phyloP scores from a whole-genome alignment of 306 rosid species.

The Cucurbita maxima region DNA sequence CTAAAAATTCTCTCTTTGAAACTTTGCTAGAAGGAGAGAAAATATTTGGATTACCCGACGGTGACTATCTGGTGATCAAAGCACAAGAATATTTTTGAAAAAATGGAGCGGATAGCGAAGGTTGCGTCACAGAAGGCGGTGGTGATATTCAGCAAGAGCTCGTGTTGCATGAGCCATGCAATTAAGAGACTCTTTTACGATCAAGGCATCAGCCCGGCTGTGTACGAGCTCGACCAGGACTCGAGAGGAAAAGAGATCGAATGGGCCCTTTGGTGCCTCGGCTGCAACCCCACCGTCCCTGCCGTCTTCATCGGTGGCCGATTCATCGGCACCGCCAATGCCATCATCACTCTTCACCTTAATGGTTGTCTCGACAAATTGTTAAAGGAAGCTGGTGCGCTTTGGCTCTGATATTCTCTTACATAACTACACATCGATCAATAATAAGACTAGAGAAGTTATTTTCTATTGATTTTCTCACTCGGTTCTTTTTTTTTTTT shows the following conservation, averaged over 20 bases:
- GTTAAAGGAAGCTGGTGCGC: constrained; percentile 88
- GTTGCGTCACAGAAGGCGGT: constrained; percentile 75
- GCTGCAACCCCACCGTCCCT: constrained; percentile 80
- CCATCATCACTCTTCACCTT: constrained; percentile 80
- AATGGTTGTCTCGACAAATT: constrained; percentile 70
- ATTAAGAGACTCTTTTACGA: constrained; percentile 79
- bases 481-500: not conserved
- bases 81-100: not conserved
- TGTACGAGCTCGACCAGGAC: constrained; percentile 77
- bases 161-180: constrained; percentile 95
- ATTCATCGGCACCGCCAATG: constrained; percentile 70
- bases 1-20: not conserved
- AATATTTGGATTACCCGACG: not conserved
- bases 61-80: not conserved
- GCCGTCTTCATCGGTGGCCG: constrained; percentile 85
- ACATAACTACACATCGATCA: not conserved
- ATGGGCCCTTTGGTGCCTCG: constrained; percentile 68
- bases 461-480: not conserved
- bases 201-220: constrained; percentile 77
- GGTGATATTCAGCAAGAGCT: constrained; percentile 96
- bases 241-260: constrained; percentile 71
- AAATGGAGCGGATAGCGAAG: constrained; percentile 64
- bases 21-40: not conserved
- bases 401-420: constrained; percentile 43
- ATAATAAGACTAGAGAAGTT: no score